These are phyloP conservation scores for Rhizoctonia solani DNA, from an alignment of 1,284 basidiomycete species.

Conservation along the genomic window DNA sequence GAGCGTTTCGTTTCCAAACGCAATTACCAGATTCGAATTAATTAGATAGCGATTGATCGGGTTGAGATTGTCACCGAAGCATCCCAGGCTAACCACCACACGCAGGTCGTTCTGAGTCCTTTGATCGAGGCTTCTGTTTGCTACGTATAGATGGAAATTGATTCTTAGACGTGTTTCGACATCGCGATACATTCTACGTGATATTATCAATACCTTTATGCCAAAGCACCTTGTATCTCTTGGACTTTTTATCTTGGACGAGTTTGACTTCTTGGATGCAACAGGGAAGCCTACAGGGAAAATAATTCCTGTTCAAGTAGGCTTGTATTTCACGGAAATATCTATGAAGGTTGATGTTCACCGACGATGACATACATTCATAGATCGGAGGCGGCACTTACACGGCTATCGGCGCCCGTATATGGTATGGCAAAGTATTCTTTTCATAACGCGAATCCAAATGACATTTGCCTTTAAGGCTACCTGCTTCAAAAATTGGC, in stretches of 20 bases:
- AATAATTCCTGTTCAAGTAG: constrained; percentile 40
- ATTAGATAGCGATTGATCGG: constrained; percentile 16
- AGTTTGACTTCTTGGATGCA: constrained; percentile 66
- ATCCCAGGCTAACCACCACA: constrained; percentile 7
- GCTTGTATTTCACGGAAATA: background rate
- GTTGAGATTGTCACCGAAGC: background rate
- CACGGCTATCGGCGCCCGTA: constrained; percentile 69
- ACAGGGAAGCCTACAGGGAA: constrained; percentile 56
- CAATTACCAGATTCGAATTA: no score
- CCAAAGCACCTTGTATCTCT: constrained; percentile 37
- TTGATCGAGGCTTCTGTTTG: no score
- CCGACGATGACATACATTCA: constrained; percentile 53
- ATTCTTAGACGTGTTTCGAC: no score
- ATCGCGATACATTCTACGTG: no score
- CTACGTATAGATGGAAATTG: no score
- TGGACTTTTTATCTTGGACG: constrained; percentile 92
- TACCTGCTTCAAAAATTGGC: constrained; percentile 63
- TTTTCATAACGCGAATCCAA: constrained; percentile 38
- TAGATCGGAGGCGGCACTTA: constrained; percentile 87
- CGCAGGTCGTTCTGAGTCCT: no score
- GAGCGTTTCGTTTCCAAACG: background rate
- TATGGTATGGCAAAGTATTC: constrained; percentile 62
- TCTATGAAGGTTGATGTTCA: no score
- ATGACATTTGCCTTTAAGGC: constrained; percentile 51
- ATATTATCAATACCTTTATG: no score